Base-by-base conservation (phyloP, 108 stramenopile genomes). In the Cyclotella baltica region DNA sequence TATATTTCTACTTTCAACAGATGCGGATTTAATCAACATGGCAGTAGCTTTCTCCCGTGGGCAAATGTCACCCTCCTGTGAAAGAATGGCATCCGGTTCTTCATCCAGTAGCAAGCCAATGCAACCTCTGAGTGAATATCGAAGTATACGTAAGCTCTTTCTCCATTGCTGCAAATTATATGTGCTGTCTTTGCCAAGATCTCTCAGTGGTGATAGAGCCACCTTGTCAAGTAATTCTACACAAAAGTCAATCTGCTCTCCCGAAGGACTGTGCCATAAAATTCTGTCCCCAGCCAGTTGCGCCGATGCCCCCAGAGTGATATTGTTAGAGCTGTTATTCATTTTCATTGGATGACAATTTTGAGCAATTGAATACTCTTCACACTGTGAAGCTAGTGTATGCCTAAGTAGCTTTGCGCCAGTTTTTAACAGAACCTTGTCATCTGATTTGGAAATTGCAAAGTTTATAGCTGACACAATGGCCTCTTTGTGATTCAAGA, bases 381-480 rank as follows among this genome's bases (percentile, higher is more conserved):
- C 93, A 56, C 87, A 88, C 29, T 92, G 90, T 50, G 94, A 93
- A 29, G 90, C 76, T 40, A 97, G 62, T 2, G 88, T 84, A 73
- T 94, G 93, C 19, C 96, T 84, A 29, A 97, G 78, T 19, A 97
- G 87, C 68, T 97, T 97, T 67, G 92, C 93, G 11, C 93, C 96
- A 11, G 88, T 91, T 71, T 97, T 97, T 79, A 88, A 86, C 5
- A 83, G 40, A 3, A 86, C 78, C 64, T 91, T 84, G 66, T 94
- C 91, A 76, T 95, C 89, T 29, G 84, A 63, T 62, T 89, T 89
- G 25, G 80, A 62, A 1, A 93, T 67, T 16, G 91, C 86, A 73
- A 88, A 89, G 10, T 80, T 72, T 20, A 97, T 79, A 19, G 90
- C 83, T 20, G 78, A 70, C 43, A 53, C 58, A 19, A 97, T 83